Conservation (phyloP, 2,329 filamentous ascomycete species). For the Fusarium sp. region DNA sequence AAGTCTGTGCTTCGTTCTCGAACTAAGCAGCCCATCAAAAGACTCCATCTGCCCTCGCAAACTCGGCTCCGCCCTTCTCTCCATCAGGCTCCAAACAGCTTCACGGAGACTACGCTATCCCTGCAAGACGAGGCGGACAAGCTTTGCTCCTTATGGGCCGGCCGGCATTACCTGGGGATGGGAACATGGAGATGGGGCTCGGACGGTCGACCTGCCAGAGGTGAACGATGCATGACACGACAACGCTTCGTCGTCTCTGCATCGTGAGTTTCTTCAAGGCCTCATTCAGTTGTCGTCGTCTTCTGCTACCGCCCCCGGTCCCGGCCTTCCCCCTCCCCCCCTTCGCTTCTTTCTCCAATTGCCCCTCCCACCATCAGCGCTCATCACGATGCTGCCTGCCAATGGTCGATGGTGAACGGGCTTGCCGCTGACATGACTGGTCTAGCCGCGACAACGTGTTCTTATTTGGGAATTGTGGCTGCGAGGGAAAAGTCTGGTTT, state of each 20-base stretch:
- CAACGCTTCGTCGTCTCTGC: constrained; percentile 20
- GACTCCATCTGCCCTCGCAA: constrained; percentile 10
- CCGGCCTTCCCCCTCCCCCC: constrained; percentile 6
- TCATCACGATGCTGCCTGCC: constrained; percentile 27
- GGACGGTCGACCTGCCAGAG: neutral
- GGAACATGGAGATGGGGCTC: neutral
- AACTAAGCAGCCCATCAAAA: constrained; percentile 13
- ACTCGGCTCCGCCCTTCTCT: constrained; percentile 17
- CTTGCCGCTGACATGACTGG: constrained; percentile 29
- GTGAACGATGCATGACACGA: constrained; percentile 17
- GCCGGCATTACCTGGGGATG: constrained; percentile 19
- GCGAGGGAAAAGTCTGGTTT: constrained; percentile 12
- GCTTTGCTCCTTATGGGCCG: constrained; percentile 17
- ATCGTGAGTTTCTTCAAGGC: constrained; percentile 21
- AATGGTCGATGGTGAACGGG: constrained; percentile 22
- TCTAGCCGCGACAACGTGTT: constrained; percentile 26
- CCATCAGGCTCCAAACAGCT: constrained; percentile 8
- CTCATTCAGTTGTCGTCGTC: neutral
- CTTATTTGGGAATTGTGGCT: constrained; percentile 28
- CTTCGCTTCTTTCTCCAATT: constrained; percentile 24
- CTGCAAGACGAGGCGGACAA: constrained; percentile 24
- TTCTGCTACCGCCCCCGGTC: constrained; percentile 23
- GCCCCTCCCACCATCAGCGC: constrained; percentile 39
- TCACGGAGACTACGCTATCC: constrained; percentile 10
- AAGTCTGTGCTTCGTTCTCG: constrained; percentile 29